Evolutionary conservation across 2,329 filamentous ascomycete genomes (phyloP).

Genomic region (Trichoderma asperellum): DNA sequence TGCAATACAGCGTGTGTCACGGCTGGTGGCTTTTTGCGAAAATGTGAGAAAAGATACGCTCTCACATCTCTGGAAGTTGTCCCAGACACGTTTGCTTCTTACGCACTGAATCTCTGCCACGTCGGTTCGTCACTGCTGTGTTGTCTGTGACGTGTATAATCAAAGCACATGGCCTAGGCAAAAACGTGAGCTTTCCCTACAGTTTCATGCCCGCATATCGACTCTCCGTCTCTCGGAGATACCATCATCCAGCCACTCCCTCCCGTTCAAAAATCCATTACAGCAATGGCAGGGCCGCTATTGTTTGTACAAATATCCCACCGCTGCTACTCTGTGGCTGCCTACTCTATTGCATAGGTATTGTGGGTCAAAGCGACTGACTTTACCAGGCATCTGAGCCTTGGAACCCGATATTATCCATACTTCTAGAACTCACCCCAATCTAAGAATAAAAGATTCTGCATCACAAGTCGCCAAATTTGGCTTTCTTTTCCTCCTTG

Average conservation of each 20-base stretch:
- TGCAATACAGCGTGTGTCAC: slow-evolving; percentile 1
- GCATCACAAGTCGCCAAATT: neutral
- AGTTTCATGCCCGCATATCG: neutral
- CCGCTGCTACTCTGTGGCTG: slow-evolving; percentile 9
- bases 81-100: neutral
- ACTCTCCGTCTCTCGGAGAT: neutral
- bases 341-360: slow-evolving; percentile 5
- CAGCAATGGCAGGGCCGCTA: slow-evolving; percentile 3
- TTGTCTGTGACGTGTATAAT: neutral
- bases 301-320: slow-evolving; percentile 3
- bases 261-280: neutral
- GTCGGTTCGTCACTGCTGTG: neutral
- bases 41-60: neutral
- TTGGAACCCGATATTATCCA: slow-evolving; percentile 15
- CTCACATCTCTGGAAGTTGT: neutral
- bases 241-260: neutral
- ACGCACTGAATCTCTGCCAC: neutral
- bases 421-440: slow-evolving; percentile 4
- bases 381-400: slow-evolving; percentile 1
- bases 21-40: neutral
- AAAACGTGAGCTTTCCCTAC: neutral
- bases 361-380: slow-evolving; percentile 14
- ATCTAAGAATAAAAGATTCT: neutral
- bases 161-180: neutral
- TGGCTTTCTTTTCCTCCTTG: neutral